Evolutionary conservation across 108 stramenopile species (phyloP).

Genomic region (Schizochytrium sp.): DNA sequence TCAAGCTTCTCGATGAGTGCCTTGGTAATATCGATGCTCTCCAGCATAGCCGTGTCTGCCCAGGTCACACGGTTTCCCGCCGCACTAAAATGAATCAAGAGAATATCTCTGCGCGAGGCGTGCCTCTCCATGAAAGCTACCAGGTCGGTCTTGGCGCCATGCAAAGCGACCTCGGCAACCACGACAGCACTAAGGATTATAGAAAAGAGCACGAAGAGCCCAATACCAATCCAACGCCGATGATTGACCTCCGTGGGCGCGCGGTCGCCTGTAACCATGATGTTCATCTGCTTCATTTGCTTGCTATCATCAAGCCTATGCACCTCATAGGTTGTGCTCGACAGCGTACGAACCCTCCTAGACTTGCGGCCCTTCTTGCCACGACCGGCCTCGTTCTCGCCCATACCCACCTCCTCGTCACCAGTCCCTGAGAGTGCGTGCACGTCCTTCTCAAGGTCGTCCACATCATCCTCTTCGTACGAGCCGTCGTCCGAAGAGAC

Average conservation of each 20-base stretch:
- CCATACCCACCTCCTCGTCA: background rate
- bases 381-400: background rate
- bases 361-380: background rate
- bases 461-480: background rate
- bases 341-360: background rate
- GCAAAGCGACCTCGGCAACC: background rate
- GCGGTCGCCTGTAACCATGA: constrained; percentile 48
- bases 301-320: constrained; percentile 5
- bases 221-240: constrained; percentile 7
- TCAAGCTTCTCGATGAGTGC: background rate
- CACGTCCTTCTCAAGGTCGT: background rate
- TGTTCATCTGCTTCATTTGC: constrained; percentile 37
- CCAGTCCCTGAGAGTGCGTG: constrained; percentile 9
- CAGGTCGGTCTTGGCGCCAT: constrained; percentile 25
- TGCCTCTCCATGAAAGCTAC: constrained; percentile 1
- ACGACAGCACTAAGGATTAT: background rate
- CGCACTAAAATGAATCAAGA: background rate
- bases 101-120: background rate
- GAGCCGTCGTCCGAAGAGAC: background rate
- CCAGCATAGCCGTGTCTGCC: background rate
- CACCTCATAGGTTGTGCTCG: constrained; percentile 38
- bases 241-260: constrained; percentile 10
- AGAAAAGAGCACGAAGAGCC: background rate
- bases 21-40: constrained; percentile 4
- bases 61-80: constrained; percentile 2